phyloP scores from a whole-genome alignment of 306 rosid genomes.

The Sicyos edulis region DNA sequence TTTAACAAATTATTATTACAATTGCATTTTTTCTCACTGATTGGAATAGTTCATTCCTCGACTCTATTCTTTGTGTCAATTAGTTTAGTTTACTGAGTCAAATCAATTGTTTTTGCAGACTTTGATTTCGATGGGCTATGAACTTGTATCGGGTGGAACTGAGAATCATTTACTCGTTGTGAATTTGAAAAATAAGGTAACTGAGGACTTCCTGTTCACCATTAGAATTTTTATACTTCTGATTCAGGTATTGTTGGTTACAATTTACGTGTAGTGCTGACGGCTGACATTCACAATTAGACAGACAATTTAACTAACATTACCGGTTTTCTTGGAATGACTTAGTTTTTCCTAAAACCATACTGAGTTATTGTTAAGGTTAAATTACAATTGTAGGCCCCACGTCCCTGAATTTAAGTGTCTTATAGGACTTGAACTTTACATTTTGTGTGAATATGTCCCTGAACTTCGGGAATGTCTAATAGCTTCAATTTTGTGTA shows the following conservation, averaged over 20 bases:
- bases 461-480: neutral
- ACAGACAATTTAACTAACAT: neutral
- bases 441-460: neutral
- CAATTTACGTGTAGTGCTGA: neutral
- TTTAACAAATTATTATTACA: neutral
- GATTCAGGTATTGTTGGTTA: neutral
- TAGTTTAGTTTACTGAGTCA: neutral
- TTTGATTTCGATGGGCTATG: conserved; percentile 74
- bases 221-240: conserved; percentile 7
- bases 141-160: conserved; percentile 93
- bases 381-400: neutral
- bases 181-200: conserved; percentile 81
- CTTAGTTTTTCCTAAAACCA: neutral
- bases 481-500: too few relatives aligned
- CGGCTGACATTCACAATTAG: neutral
- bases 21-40: neutral
- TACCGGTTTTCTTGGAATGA: too few relatives aligned
- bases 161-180: conserved; percentile 87
- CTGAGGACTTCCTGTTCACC: conserved; percentile 14
- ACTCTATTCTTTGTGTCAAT: neutral
- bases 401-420: too few relatives aligned
- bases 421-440: neutral
- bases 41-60: neutral
- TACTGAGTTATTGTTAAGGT: neutral
- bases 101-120: conserved; percentile 41